Conservation (phyloP, 2,329 filamentous ascomycete genomes). For the Cercospora sp. region DNA sequence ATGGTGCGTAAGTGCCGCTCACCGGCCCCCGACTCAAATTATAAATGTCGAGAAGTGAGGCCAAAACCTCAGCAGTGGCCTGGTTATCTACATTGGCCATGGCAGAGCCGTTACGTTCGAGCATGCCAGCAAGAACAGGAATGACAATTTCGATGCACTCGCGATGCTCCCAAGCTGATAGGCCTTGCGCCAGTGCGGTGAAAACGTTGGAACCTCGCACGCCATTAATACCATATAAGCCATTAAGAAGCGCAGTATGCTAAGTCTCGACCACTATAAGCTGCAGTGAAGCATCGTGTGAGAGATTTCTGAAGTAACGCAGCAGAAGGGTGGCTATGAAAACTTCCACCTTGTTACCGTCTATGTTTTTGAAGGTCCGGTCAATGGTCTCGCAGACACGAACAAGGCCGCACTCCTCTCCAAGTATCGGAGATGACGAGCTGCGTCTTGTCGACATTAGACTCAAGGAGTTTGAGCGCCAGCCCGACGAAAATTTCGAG, state of each 20-base stretch:
- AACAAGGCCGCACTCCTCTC: conserved; percentile 5
- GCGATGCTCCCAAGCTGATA: background rate
- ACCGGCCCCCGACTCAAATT: conserved; percentile 3
- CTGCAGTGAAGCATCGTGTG: conserved; percentile 13
- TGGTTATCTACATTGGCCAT: conserved; percentile 8
- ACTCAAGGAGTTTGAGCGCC: conserved; percentile 11
- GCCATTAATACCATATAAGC: conserved; percentile 16
- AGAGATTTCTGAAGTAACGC: conserved; percentile 20
- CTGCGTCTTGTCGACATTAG: conserved; percentile 13
- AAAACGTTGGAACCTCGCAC: conserved; percentile 12
- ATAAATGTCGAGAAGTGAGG: background rate
- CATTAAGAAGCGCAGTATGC: conserved; percentile 15
- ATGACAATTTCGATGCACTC: conserved; percentile 7
- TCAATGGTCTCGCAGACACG: conserved; percentile 12
- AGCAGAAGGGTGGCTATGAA: background rate
- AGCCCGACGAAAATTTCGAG: conserved; percentile 1
- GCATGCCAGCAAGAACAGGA: conserved; percentile 15
- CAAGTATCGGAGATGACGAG: conserved; percentile 12
- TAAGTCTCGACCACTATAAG: conserved; percentile 10
- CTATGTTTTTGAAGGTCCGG: background rate
- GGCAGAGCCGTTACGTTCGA: conserved; percentile 14
- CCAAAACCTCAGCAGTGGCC: conserved; percentile 11
- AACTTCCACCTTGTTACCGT: background rate
- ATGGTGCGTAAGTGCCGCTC: conserved; percentile 18
- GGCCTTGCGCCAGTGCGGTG: background rate